Conservation (phyloP, 768 basidiomycete genomes). For the Rubroboletus pulcherrimus region DNA sequence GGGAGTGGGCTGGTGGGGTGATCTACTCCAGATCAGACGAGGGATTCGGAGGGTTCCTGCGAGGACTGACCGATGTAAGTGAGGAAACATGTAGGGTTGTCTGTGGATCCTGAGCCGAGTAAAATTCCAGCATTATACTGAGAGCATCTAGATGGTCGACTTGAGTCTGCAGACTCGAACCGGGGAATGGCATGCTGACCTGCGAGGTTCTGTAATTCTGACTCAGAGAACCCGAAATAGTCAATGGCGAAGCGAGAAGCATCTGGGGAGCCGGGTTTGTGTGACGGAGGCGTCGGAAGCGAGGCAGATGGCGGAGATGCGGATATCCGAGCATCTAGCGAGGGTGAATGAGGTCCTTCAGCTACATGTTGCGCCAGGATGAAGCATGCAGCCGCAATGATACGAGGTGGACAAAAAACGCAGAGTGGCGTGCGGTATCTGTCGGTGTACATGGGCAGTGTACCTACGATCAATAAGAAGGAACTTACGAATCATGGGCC, state of each 20-base stretch:
- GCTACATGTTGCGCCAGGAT: conserved; percentile 68
- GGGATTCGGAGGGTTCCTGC: background rate
- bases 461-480: background rate
- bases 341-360: conserved; percentile 71
- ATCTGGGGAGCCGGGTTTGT: conserved; percentile 70
- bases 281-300: conserved; percentile 76
- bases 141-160: conserved; percentile 48
- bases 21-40: conserved; percentile 37
- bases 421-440: conserved; percentile 82
- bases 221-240: conserved; percentile 58
- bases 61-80: conserved; percentile 47
- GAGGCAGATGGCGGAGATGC: conserved; percentile 68
- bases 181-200: conserved; percentile 39
- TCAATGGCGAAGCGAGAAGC: conserved; percentile 65
- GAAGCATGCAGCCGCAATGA: conserved; percentile 76
- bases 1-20: conserved; percentile 41
- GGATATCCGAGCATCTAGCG: conserved; percentile 72
- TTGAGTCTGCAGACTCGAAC: conserved; percentile 1
- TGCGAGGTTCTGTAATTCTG: conserved; percentile 55
- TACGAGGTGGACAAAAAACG: conserved; percentile 60
- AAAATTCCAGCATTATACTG: conserved; percentile 68
- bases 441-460: conserved; percentile 8
- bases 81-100: conserved; percentile 47
- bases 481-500: conserved; percentile 78
- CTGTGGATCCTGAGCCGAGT: conserved; percentile 55